Evolutionary conservation across 2,329 filamentous ascomycete species (phyloP), one percentile per base, ranked within the genome.

Genomic region (Fusarium continuum): DNA sequence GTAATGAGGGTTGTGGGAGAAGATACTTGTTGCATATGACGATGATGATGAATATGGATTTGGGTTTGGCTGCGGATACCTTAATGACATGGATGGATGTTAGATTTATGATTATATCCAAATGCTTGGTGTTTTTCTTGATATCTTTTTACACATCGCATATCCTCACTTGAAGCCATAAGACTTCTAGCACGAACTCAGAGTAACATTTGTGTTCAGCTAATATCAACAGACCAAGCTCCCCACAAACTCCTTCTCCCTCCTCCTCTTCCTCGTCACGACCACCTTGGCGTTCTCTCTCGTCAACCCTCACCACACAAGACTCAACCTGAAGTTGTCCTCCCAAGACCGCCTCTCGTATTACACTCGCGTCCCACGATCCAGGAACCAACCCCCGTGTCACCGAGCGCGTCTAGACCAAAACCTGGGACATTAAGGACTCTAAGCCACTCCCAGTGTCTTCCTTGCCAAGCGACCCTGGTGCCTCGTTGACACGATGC

Each of bases 81-180:
- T 56, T 65, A 56, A 70, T 65, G 65, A 68, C 36, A 58, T 41
- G 64, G 61, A 60, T 25, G 47, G 43, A 41, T 61, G 59, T 14
- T 67, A 65, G 49, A 67, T 55, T 70, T 61, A 68, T 59, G 64
- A 70, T 66, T 65, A 45, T 67, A 67, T 70, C 65, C 64, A 63
- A 40, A 58, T 64, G 14, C 41, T 39, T 64, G 23, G 11, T 48
- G 41, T 31, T 61, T 61, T 14, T 26, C 28, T 17, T n/a, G 10
- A n/a, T 45, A 16, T 38, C 11, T n/a, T 14, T 9, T 31, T 10
- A 13, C 11, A 10, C 19, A 22, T 17, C 6, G 23, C 8, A 26
- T 28, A 4, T 19, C 9, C 14, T 26, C 3, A 16, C 20, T 11
- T 32, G 35, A 2, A 36, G 35, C 35, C 10, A 14, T 19, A 2